A percentile compares a stretch with the other conserved stretches of the same genome.
phyloP scores from a whole-genome alignment of 345 rosid species.

The Arabidopsis thaliana region DNA sequence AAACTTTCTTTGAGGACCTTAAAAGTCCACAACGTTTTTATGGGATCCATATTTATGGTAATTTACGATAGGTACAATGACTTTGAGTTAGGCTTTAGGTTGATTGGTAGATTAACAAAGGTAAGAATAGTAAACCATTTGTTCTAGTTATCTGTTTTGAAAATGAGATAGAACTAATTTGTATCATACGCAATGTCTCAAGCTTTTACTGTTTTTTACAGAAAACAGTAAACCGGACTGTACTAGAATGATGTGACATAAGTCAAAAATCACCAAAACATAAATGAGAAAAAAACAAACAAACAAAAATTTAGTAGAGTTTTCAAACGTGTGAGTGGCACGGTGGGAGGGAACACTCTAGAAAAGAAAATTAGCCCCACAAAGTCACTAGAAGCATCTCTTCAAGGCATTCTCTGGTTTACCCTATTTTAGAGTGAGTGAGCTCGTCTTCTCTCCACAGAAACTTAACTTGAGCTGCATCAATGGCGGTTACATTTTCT shows the following conservation, averaged over 20 bases:
- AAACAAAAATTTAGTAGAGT: not conserved
- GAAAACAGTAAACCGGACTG: not conserved
- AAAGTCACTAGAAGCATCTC: conserved; percentile 7
- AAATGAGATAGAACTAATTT: not conserved
- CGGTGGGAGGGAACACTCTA: conserved; percentile 27
- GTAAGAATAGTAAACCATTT: too few species aligned
- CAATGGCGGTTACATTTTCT: conserved; percentile 72
- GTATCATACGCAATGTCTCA: not conserved
- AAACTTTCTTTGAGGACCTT: too few species aligned
- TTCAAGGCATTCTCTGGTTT: not conserved
- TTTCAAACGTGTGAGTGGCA: conserved; percentile 30
- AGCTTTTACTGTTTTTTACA: too few species aligned
- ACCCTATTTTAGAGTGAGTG: not conserved
- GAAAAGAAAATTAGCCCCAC: not conserved
- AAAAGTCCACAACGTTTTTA: not conserved
- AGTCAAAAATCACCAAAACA: not conserved
- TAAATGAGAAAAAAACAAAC: too few species aligned
- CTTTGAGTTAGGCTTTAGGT: conserved; percentile 1
- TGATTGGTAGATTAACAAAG: not conserved
- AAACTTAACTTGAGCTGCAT: not conserved
- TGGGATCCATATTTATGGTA: not conserved
- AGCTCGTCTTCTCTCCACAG: conserved; percentile 4
- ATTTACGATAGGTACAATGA: not conserved
- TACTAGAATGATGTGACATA: too few species aligned
- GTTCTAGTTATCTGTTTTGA: not conserved